Base-by-base conservation (phyloP, 73 alveolate species). In the Halteria grandinella region DNA sequence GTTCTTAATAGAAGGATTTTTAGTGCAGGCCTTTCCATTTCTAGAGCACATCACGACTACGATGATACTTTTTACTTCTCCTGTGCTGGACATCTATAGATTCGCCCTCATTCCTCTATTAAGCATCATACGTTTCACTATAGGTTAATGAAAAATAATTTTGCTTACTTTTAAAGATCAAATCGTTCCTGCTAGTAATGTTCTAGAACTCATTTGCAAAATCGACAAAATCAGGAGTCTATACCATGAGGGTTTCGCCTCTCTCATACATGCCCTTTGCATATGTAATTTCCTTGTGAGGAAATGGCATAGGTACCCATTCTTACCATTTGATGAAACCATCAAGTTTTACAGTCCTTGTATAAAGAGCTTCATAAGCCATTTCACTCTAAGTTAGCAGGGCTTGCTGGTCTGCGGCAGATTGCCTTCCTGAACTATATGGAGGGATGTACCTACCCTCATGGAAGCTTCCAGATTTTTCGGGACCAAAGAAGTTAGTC, bases 41-140 rank as follows among this genome's bases (percentile, higher is more conserved):
- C 63, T 64, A 1, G 60, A 41, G 43, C 79, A 64, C 60, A 64
- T 64, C 10, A 64, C 60, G 18, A 64, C 79, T 1, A 64, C 51
- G 7, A 59, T 60, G 39, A 60, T 60, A 21, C 77, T 60, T 21
- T 60, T 60, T 10, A 60, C 77, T 37, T 60, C 77, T 10, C 77
- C 77, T 3, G 77, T 60, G 24, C 77, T 60, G 11, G 77, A 60
- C 77, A 60, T 60, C 27, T 60, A 37, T 32, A 60, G 24, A 36
- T 60, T 60, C 1, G 77, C 77, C 24, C 77, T 60, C 37, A 60
- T 60, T 5, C 77, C 77, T 37, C 77, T 60, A 21, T 32, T 14
- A 10, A 60, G 77, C 77, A 60, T 60, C 77, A 60, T 60, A 14
- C 77, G 25, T 27, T 60, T 60, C 77, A 60, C 77, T 60, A 40